Evolutionary conservation across 140 eudicot genomes (phyloP), one percentile per base, ranked within the genome.

Genomic region (Cichorium intybus): DNA sequence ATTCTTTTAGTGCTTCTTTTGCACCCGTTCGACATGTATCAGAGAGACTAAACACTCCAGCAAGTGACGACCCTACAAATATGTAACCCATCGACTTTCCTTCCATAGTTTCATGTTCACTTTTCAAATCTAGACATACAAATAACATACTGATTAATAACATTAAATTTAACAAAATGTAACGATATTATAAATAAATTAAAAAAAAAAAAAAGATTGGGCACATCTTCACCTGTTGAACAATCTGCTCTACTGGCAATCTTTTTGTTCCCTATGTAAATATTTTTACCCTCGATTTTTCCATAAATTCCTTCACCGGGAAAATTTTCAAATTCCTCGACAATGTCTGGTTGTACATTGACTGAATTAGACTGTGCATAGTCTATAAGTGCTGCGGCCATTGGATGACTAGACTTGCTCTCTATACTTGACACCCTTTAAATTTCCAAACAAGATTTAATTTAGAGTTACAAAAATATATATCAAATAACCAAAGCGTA

Each of bases 271-370:
- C 99, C 99, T 20, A 93, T 66, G 64, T 72, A 89, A 24, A 93
- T 69, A 11, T 68, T 80, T 46, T 81, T 69, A 16, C 85, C 91
- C 18, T 86, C 97, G 62, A 93, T 81, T 47, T 66, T 80, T 18
- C 99, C 99, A 37, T 15, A 83, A 56, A 93, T 87, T 37, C 99
- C 99, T 74, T 93, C 99, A 17, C 99, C 99, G 0, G 99, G 94
- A 76, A 81, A 93, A 55, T 88, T 86, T 45, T 69, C 81, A 58
- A 93, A 93, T n/a, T 86, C 82, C 65, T 88, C 75, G 10, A 93
- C 97, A 35, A 54, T 54, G 3, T 89, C 95, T 4, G 90, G 95
- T 56, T 76, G 80, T 11, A 90, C 88, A 66, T 80, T 77, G 6
- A 93, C 53, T 10, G 79, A 70, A 12, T 63, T 60, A 7, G 80